Base-by-base conservation (phyloP, 192 early-diverging fungal genomes). In the Geranomyces michiganensis region DNA sequence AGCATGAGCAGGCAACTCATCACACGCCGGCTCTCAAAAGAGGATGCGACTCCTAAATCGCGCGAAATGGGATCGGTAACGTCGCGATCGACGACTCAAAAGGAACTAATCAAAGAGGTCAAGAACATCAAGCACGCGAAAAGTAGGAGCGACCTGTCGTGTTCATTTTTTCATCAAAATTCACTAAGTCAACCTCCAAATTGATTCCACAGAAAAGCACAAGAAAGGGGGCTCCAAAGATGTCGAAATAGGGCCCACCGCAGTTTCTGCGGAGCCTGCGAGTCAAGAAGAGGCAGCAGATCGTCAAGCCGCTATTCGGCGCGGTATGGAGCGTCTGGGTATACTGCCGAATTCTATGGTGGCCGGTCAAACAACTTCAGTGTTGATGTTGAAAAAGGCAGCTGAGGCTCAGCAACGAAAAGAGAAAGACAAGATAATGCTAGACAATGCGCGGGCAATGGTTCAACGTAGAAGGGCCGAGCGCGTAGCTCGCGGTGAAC, bases 291-390 rank as follows among this genome's bases (percentile, higher is more conserved):
- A 60, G 27, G 58, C 58, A 3, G 65, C 21, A 3, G 30, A 51
- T 32, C 62, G 71, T 14, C 53, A 68, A 68, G 45, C 47, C 4
- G 22, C 13, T 62, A 75, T 81, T 30, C 79, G 70, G 43, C n/a
- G 55, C 12, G 58, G 71, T 19, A 72, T 81, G 73, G 68, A 64
- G 32, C 64, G 71, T 29, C 15, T 78, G 29, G 79, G 79, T 0
- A 62, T 78, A 8, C 45, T 81, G 9, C 79, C 79, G 1, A 81
- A 81, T 61, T 81, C 79, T 3, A 66, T 81, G 41, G 31, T 81
- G 24, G 62, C 74, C 13, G 65, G 67, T 1, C 56, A 71, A 62
- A 67, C 70, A 36, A 45, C 48, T 24, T 53, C 49, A 17, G 73
- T 49, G 4, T 49, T 68, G 51, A 70, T 59, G 49, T 46, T 58